Evolutionary conservation across 225 moss, liverwort and hornwort genomes (phyloP).

Genomic region (Pseudoscleropodium purum): DNA sequence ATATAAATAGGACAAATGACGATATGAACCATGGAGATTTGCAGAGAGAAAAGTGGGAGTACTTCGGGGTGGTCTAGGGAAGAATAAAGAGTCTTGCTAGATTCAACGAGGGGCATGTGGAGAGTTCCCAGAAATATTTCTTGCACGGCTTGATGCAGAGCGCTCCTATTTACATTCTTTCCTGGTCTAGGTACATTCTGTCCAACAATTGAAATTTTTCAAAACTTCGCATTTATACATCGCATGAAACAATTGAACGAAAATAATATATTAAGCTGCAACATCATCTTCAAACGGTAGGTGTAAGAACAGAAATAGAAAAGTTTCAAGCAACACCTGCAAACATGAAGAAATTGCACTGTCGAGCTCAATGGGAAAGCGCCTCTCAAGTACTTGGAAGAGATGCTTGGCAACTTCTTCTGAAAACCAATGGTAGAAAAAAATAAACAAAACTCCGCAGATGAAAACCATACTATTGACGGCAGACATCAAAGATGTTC

Average conservation of each 20-base stretch:
- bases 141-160: constrained; percentile 44
- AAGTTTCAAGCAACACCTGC: constrained; percentile 32
- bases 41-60: background rate
- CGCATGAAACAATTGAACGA: background rate
- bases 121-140: constrained; percentile 74
- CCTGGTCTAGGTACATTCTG: constrained; percentile 21
- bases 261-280: background rate
- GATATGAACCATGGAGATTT: background rate
- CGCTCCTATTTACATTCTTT: constrained; percentile 13
- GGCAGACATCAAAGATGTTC: background rate
- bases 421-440: constrained; percentile 26
- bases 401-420: constrained; percentile 56
- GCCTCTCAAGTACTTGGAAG: constrained; percentile 52
- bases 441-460: background rate
- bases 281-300: background rate
- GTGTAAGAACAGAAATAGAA: background rate
- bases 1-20: background rate
- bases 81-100: constrained; percentile 72
- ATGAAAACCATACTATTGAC: background rate
- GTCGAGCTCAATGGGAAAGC: constrained; percentile 71
- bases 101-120: constrained; percentile 65
- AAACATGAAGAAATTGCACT: constrained; percentile 47
- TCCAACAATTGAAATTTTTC: background rate
- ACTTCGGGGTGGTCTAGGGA: constrained; percentile 91
- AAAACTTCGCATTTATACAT: background rate